Conservation (phyloP, 306 rosid species). For the Lupinus albus region DNA sequence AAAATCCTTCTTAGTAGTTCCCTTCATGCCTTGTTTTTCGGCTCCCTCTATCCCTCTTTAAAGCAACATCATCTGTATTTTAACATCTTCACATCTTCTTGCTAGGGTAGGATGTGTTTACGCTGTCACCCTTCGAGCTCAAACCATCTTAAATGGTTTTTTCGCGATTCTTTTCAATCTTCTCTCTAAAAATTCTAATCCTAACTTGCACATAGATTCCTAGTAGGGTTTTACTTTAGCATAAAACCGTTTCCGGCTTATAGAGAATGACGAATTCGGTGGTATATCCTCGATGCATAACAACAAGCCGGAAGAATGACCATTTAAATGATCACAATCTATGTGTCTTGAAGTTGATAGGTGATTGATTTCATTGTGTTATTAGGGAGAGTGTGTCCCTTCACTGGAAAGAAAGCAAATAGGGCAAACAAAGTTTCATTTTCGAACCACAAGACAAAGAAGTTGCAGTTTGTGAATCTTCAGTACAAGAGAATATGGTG, state of each 20-base stretch:
- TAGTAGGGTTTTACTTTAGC: conserved; percentile 5
- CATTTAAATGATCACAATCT: not conserved
- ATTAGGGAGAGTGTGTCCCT: conserved; percentile 82
- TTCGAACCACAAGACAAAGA: conserved; percentile 88
- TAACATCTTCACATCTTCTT: not conserved
- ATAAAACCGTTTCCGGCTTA: not conserved
- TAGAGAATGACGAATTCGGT: not conserved
- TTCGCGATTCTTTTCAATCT: not conserved
- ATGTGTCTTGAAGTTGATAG: not conserved
- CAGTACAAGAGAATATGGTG: conserved; percentile 95
- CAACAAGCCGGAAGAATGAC: not conserved
- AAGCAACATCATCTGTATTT: not conserved
- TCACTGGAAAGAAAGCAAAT: conserved; percentile 91
- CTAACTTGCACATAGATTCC: not conserved
- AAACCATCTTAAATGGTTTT: not conserved
- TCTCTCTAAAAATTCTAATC: not conserved
- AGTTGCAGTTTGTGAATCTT: conserved; percentile 87
- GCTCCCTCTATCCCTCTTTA: not conserved
- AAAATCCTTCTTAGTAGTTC: not conserved
- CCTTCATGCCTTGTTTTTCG: not conserved
- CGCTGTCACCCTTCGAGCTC: not conserved
- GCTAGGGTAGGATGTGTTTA: not conserved
- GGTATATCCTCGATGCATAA: not conserved
- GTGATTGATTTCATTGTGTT: conserved; percentile 17
- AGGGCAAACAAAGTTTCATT: conserved; percentile 83